Evolutionary conservation across 305 asterid genomes (phyloP), one percentile per base, ranked within the genome.

Genomic region (Euphrasia arctica): DNA sequence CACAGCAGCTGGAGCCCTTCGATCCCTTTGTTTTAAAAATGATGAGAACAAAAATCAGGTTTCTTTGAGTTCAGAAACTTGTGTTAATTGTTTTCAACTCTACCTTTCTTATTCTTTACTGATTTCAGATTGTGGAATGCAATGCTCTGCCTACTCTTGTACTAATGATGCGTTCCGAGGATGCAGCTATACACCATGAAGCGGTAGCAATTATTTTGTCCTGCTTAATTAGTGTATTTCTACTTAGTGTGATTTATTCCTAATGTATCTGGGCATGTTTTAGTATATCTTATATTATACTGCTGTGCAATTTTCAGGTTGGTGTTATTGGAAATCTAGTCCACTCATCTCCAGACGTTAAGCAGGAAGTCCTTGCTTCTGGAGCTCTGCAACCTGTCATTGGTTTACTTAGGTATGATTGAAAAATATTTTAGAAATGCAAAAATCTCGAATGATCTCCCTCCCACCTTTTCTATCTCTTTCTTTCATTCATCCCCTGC

Each of bases 301-400:
- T 64, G 67, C 65, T 75, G 63, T 57, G 64, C 72, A 50, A 49
- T 48, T 47, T 22, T 66, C 75, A 80, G 85, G 85, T 81, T 70
- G 99, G 97, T 72, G 98, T 90, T 56, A 88, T 94, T 69, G 99
- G 99, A 52, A 94, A 94, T 76, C 79, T 94, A 77, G 99, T 94
- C 54, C 99, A 93, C 77, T 94, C 99, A 43, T 94, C 97, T 12
- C 99, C 98, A 32, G 86, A 84, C 74, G 91, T 94, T 65, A 94
- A 18, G 22, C 22, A 91, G 79, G 96, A 94, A 74, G 99, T 94
- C 78, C 91, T 94, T 45, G 79, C 84, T 71, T 93, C 98, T 31
- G 99, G 99, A 78, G 99, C 99, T 58, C 75, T 94, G 73, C 99
- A 94, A 73, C 99, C 99, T 71, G 98, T 94, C 61, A 90, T 94